Evolutionary conservation across 106 monocot genomes (phyloP).

Genomic region (Xerophyta viscosa): DNA sequence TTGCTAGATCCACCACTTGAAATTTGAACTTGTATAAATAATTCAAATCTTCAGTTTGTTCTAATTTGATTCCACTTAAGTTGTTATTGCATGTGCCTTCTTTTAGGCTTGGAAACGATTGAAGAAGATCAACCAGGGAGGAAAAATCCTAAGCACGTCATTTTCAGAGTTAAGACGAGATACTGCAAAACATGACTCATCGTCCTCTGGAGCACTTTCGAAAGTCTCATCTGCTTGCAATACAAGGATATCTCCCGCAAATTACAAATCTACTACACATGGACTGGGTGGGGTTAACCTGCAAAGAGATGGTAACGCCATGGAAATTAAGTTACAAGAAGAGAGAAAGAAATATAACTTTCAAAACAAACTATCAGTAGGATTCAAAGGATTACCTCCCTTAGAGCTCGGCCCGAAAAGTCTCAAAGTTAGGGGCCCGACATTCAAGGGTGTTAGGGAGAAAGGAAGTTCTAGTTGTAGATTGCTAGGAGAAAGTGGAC

Average conservation of each 20-base stretch:
- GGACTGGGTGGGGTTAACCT: not conserved
- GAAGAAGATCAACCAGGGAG: constrained; percentile 11
- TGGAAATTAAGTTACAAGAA: not conserved
- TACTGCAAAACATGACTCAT: not conserved
- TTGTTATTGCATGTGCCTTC: constrained; percentile 1
- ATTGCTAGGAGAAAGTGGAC: constrained; percentile 1
- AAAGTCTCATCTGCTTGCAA: not conserved
- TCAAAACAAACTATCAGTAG: constrained; percentile 3
- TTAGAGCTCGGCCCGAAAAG: constrained; percentile 17
- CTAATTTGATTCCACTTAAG: no score
- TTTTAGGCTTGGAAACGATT: constrained; percentile 18
- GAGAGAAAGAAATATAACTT: constrained; percentile 6
- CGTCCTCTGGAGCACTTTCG: not conserved
- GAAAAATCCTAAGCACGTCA: not conserved
- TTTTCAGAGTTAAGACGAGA: not conserved
- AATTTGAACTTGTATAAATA: no score
- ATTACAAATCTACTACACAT: constrained; percentile 2
- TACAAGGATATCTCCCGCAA: not conserved
- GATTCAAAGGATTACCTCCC: constrained; percentile 3
- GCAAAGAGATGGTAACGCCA: not conserved
- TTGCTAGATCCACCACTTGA: no score
- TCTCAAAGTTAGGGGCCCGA: constrained; percentile 17
- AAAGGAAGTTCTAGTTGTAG: constrained; percentile 2
- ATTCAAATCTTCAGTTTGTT: no score
- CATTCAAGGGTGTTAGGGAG: constrained; percentile 2